These are phyloP conservation scores for Actinomucor elegans DNA, from an alignment of 371 early-diverging fungal species.

Conservation along the genomic window DNA sequence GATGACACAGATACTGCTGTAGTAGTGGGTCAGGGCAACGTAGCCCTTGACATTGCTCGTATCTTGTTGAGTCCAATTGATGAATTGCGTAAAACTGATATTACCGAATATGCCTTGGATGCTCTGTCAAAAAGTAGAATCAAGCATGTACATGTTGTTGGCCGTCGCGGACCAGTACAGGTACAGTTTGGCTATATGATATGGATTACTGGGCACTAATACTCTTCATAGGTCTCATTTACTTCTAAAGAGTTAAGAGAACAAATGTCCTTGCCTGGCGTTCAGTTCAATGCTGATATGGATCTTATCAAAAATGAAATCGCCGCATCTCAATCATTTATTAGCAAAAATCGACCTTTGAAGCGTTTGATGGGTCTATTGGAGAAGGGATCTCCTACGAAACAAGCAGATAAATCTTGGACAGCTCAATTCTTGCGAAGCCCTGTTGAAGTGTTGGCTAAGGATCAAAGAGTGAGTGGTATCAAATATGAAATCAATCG, in stretches of 20 bases:
- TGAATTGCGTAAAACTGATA: constrained; percentile 83
- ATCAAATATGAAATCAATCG: constrained; percentile 71
- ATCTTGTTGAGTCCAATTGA: constrained; percentile 80
- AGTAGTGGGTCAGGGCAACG: constrained; percentile 96
- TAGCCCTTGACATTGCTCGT: constrained; percentile 93
- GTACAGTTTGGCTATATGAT: constrained; percentile 50
- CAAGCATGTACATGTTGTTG: constrained; percentile 83
- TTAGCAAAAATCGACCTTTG: constrained; percentile 64
- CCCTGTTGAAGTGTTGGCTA: constrained; percentile 57
- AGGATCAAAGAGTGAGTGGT: constrained; percentile 27
- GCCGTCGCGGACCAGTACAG: constrained; percentile 92
- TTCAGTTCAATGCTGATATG: constrained; percentile 61
- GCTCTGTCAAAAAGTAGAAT: constrained; percentile 69
- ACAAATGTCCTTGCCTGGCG: constrained; percentile 74
- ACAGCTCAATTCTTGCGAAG: constrained; percentile 72
- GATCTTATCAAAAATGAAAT: constrained; percentile 53
- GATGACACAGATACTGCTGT: constrained; percentile 71
- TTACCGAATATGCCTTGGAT: constrained; percentile 77
- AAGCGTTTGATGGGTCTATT: constrained; percentile 80
- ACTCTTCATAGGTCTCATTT: constrained; percentile 83
- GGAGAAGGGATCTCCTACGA: constrained; percentile 55
- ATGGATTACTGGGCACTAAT: too few relatives aligned
- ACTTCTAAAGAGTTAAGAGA: constrained; percentile 96
- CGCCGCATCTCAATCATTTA: constrained; percentile 17
- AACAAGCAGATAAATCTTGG: constrained; percentile 61